phyloP scores from a whole-genome alignment of 2,329 filamentous ascomycete species.

The Alternaria sp. region DNA sequence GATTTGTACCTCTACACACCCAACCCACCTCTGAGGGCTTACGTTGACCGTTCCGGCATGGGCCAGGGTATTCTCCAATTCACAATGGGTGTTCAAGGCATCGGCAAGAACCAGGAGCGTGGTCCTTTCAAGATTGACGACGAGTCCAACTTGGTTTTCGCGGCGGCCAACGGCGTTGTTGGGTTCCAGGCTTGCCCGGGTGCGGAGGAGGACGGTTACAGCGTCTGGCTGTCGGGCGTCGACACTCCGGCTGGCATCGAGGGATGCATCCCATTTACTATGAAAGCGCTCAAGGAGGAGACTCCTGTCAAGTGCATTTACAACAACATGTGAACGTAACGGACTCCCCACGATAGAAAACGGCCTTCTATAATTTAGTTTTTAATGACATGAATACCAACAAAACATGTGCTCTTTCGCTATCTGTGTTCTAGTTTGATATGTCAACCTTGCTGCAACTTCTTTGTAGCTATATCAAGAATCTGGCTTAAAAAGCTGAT shows the following conservation, averaged over 20 bases:
- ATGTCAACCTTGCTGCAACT: background rate
- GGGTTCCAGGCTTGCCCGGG: background rate
- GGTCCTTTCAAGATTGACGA: background rate
- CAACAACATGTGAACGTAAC: background rate
- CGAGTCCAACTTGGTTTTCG: background rate
- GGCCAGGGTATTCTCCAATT: background rate
- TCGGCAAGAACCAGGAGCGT: background rate
- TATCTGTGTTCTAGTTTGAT: background rate
- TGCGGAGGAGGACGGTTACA: background rate
- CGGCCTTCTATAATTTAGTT: background rate
- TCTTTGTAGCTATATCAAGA: background rate
- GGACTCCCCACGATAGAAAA: background rate
- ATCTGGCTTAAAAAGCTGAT: too few relatives aligned
- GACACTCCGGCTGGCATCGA: constrained; percentile 42
- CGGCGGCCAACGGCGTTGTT: background rate
- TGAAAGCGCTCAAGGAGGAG: constrained; percentile 26
- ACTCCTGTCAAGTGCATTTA: constrained; percentile 25
- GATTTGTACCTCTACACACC: constrained; percentile 58
- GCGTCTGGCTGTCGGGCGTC: constrained; percentile 26
- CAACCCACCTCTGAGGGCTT: constrained; percentile 58
- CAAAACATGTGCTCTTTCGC: background rate
- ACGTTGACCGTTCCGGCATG: constrained; percentile 54
- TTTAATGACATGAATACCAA: background rate
- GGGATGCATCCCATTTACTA: constrained; percentile 45
- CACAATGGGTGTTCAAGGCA: background rate